Conservation (phyloP, 768 basidiomycete species). For the Auricularia sp. region DNA sequence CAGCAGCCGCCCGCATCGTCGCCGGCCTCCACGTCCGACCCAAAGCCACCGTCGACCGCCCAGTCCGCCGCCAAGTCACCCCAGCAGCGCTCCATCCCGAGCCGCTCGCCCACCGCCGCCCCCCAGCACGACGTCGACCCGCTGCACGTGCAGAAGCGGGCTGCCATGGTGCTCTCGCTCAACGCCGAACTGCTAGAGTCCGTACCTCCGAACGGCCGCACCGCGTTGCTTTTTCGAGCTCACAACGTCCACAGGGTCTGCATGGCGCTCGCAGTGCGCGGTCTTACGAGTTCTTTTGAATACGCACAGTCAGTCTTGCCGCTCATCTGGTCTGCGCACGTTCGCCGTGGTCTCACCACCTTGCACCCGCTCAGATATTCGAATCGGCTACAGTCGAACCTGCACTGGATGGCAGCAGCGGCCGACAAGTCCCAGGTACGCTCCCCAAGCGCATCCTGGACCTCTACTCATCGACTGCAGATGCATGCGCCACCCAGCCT, state of each 20-base stretch:
- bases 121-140: background rate
- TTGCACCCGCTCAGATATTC: constrained; percentile 32
- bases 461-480: constrained; percentile 5
- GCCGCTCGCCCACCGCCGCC: background rate
- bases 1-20: constrained; percentile 8
- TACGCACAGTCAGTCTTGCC: constrained; percentile 44
- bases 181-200: constrained; percentile 64
- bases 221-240: constrained; percentile 4
- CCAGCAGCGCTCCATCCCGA: background rate
- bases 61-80: background rate
- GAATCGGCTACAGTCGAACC: constrained; percentile 54
- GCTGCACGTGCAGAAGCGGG: constrained; percentile 14
- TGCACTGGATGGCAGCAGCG: constrained; percentile 60
- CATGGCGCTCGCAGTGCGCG: constrained; percentile 48
- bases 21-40: constrained; percentile 16
- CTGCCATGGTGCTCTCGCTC: constrained; percentile 50
- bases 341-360: constrained; percentile 17
- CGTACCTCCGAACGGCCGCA: constrained; percentile 12
- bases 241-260: constrained; percentile 34
- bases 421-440: constrained; percentile 42
- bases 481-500: constrained; percentile 24
- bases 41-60: constrained; percentile 24
- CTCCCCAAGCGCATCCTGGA: background rate
- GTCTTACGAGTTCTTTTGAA: constrained; percentile 29
- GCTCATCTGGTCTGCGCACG: background rate